Evolutionary conservation across 441 rosid species (phyloP), one percentile per base, ranked within the genome.

Genomic region (Croton laevigatus): DNA sequence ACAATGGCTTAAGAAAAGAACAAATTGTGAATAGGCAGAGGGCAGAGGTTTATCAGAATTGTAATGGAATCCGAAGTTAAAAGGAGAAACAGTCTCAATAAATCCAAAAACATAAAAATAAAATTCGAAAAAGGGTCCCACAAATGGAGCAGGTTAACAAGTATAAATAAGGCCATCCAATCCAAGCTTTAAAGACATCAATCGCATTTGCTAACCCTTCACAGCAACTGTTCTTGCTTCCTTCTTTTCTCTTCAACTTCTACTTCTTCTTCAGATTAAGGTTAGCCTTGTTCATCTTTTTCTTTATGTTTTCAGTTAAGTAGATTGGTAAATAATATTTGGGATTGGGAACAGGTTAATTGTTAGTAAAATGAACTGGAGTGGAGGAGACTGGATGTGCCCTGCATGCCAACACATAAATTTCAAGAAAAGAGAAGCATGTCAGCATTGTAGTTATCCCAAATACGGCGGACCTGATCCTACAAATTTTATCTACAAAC

Each of bases 371-470:
- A 94, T 94, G 97, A 91, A 85, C 85, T 89, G 94, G 94, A 55
- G 82, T 20, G 97, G 97, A 84, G 97, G 97, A 85, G 98, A 94
- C 62, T 94, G 98, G 98, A 66, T 90, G 82, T 94, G 98, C 36
- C 88, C 81, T 2, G 97, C 91, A 22, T 94, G 98, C 83, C 87
- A 88, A 51, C 93, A 94, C 75, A 84, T 87, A 81, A 94, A 94
- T 74, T 94, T 94, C 88, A 94, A 90, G 74, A 94, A 85, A 81
- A 79, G 98, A 69, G 97, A 94, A 14, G 76, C 75, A 3, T 94
- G 98, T 75, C 97, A 91, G 49, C 84, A 86, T 59, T 93, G 98
- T 13, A 82, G 86, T 40, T 93, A 88, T 62, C 97, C 96, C 5
- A 91, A 88, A 73, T 86, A 60, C 59, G 98, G 98, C 9, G 97